phyloP scores from a whole-genome alignment of 495 filamentous ascomycete genomes.

The Niebla homalea region DNA sequence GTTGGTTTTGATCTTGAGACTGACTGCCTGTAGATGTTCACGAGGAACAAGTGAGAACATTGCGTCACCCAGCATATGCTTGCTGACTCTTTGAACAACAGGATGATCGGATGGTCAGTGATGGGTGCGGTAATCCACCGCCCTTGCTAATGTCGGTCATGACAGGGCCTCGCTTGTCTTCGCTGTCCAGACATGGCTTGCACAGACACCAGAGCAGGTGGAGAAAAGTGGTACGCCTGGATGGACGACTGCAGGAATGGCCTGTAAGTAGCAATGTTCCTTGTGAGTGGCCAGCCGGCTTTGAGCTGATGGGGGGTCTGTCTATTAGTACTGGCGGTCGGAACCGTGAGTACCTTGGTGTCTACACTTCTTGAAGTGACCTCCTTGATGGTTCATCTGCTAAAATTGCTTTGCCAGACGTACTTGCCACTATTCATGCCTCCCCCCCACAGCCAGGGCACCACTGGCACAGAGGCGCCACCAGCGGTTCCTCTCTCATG shows the following conservation, averaged over 20 bases:
- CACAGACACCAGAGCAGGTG: conserved; percentile 65
- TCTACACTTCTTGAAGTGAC: background rate
- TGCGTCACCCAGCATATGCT: background rate
- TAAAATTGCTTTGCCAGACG: conserved; percentile 32
- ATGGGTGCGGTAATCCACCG: background rate
- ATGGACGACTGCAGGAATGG: conserved; percentile 76
- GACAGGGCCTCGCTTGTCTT: conserved; percentile 71
- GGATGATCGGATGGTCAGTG: conserved; percentile 68
- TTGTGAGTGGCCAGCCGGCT: background rate
- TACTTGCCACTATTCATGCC: conserved; percentile 82
- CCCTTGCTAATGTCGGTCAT: conserved; percentile 4
- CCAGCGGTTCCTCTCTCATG: conserved; percentile 30
- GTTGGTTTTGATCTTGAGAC: background rate
- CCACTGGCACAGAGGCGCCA: conserved; percentile 32
- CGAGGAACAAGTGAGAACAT: conserved; percentile 59
- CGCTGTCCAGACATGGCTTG: conserved; percentile 73
- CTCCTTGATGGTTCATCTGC: background rate
- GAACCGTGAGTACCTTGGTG: conserved; percentile 39
- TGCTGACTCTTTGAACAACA: conserved; percentile 14
- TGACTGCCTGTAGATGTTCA: conserved; percentile 53
- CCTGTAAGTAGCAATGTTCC: conserved; percentile 41
- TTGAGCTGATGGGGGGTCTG: conserved; percentile 16
- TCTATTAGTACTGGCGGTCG: conserved; percentile 57
- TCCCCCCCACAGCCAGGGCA: conserved; percentile 25
- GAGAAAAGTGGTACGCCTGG: conserved; percentile 56